Base-by-base conservation (phyloP, 352 stramenopile species). In the Phytophthora crassamura region DNA sequence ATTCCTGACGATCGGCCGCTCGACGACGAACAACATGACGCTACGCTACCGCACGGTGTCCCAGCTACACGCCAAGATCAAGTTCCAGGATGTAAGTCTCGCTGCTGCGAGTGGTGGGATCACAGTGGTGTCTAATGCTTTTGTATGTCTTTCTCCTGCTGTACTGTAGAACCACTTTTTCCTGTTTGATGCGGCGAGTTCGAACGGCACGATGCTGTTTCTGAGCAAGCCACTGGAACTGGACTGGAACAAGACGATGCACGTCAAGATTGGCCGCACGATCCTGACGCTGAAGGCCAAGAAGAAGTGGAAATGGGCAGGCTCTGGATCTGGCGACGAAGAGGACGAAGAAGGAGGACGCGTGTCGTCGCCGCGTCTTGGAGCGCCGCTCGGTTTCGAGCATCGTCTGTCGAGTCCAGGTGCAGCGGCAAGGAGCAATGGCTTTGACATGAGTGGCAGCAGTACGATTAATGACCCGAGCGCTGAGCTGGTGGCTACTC, bases 151-250 rank as follows among this genome's bases (percentile, higher is more conserved):
- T 20, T 45, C 33, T 68, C 22, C 25, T 4, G 0, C 53, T 49
- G 15, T 55, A 14, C 46, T 33, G 16, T 56, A 94, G 86, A 80
- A 89, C 46, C 67, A 94, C 40, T 94, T 94, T 33, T 85, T 85
- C 28, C 69, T 94, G 11, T 87, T 77, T 59, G 86, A 94, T 55
- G 84, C 83, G 4, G 69, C 72, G 28, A 92, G 82, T 48, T 94
- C 86, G n/a, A 94, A 94, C 58, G 86, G 86, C 25, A 94, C 86
- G 16, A 94, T 94, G 86, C 64, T 94, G 34, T 94, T 94, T 49
- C 59, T 94, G 39, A 93, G 81, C 54, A 86, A 83, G 32, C 86
- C 86, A 3, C 67, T 94, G 16, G 82, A 94, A 55, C 54, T 94
- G 60, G 86, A 94, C 8, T 94, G 84, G 84, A 90, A 90, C 64